These are phyloP conservation scores for Fusarium tjaetaba DNA, from an alignment of 2,329 filamentous ascomycete genomes.

Conservation along the genomic window DNA sequence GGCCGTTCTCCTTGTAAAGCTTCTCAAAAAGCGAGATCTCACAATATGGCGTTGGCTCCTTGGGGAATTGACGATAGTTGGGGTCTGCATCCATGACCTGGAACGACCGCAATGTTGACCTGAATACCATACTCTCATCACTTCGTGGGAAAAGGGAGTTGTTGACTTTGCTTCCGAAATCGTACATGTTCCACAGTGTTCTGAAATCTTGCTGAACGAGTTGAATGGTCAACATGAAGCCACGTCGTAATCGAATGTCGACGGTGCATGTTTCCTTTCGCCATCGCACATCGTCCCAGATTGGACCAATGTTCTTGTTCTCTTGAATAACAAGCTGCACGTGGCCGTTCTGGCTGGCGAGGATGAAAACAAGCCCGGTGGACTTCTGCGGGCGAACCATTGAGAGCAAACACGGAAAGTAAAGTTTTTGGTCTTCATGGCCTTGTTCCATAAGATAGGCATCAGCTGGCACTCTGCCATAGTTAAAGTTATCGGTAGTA, in stretches of 20 bases:
- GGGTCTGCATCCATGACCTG: constrained; percentile 82
- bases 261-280: constrained; percentile 73
- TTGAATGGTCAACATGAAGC: constrained; percentile 77
- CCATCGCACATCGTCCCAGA: constrained; percentile 87
- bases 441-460: constrained; percentile 79
- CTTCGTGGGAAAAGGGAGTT: constrained; percentile 72
- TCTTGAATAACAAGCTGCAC: constrained; percentile 79
- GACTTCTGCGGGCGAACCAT: constrained; percentile 76
- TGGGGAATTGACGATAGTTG: constrained; percentile 77
- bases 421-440: constrained; percentile 71
- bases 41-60: constrained; percentile 76
- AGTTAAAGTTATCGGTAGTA: constrained; percentile 77
- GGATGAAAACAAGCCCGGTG: constrained; percentile 74
- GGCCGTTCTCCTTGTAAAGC: constrained; percentile 72
- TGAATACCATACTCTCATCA: constrained; percentile 77
- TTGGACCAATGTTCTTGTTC: constrained; percentile 73
- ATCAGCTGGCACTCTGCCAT: constrained; percentile 79
- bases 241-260: constrained; percentile 76
- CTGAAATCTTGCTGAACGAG: constrained; percentile 82
- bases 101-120: constrained; percentile 75
- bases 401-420: constrained; percentile 79
- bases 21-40: constrained; percentile 81
- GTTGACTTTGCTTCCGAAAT: constrained; percentile 83
- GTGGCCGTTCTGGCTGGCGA: constrained; percentile 82
- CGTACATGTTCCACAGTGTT: constrained; percentile 83